Evolutionary conservation across 495 filamentous ascomycete species (phyloP).

Genomic region (Podospora didyma): DNA sequence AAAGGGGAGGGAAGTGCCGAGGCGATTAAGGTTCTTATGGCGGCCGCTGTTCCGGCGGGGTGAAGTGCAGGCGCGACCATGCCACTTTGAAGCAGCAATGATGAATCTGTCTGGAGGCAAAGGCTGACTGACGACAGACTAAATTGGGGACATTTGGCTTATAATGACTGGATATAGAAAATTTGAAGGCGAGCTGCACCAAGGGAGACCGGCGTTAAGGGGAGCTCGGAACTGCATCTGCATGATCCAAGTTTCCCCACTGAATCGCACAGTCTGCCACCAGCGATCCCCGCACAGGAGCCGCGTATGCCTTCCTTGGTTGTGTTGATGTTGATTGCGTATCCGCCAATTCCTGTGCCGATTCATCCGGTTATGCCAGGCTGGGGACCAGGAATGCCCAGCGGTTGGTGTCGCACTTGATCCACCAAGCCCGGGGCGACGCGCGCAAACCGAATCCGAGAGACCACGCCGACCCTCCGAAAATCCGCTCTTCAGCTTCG

Average conservation of each 20-base stretch:
- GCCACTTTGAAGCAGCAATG: too few species aligned
- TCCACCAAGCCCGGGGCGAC: not conserved
- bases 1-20: not conserved
- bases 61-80: not conserved
- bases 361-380: not conserved
- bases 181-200: too few species aligned
- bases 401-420: slow-evolving; percentile 1
- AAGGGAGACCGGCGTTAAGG: too few species aligned
- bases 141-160: too few species aligned
- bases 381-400: not conserved
- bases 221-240: too few species aligned
- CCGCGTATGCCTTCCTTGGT: not conserved
- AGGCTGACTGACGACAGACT: too few species aligned
- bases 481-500: not conserved
- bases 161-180: too few species aligned
- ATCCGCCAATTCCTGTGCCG: not conserved
- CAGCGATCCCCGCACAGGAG: not conserved
- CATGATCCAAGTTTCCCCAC: not conserved
- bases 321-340: not conserved
- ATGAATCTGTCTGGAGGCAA: too few species aligned
- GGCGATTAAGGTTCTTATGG: not conserved
- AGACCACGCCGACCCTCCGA: not conserved
- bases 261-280: not conserved
- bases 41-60: not conserved
- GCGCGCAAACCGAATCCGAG: not conserved